Evolutionary conservation across 1,284 basidiomycete genomes (phyloP).

Genomic region (Grifola frondosa): DNA sequence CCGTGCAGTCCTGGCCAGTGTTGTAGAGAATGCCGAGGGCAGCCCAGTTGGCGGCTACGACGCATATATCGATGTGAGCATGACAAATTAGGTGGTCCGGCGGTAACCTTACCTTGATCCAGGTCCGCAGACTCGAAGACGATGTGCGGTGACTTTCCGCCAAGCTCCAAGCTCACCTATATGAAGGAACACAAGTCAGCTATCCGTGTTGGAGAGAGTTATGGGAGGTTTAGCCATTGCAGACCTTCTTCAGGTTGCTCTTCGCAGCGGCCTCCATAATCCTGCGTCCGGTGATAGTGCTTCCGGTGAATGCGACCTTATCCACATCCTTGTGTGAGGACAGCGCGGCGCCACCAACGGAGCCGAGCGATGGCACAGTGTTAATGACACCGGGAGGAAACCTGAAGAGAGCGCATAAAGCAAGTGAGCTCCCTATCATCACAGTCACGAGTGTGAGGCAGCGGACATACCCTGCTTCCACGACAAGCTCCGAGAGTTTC

Average conservation of each 20-base stretch:
- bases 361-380: conserved; percentile 80
- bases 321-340: conserved; percentile 77
- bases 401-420: conserved; percentile 40
- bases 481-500: conserved; percentile 81
- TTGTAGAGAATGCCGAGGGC: conserved; percentile 84
- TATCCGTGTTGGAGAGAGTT: neutral
- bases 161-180: conserved; percentile 89
- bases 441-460: conserved; percentile 1
- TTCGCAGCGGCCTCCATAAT: conserved; percentile 93
- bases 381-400: conserved; percentile 95
- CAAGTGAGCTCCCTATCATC: conserved; percentile 6
- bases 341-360: conserved; percentile 83
- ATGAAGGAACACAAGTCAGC: neutral
- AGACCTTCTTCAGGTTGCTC: conserved; percentile 86
- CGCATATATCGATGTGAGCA: neutral
- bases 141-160: conserved; percentile 93
- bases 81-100: too few relatives aligned
- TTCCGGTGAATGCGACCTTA: conserved; percentile 84
- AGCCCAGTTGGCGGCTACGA: conserved; percentile 79
- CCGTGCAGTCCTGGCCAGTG: conserved; percentile 86
- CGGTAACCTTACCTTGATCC: conserved; percentile 83
- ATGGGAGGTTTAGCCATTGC: neutral
- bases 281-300: conserved; percentile 86
- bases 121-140: conserved; percentile 81
- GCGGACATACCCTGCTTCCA: conserved; percentile 24